A percentile compares a stretch with the other conserved stretches of the same genome.
phyloP scores from a whole-genome alignment of 2,329 filamentous ascomycete species.

The Penicillium freii region DNA sequence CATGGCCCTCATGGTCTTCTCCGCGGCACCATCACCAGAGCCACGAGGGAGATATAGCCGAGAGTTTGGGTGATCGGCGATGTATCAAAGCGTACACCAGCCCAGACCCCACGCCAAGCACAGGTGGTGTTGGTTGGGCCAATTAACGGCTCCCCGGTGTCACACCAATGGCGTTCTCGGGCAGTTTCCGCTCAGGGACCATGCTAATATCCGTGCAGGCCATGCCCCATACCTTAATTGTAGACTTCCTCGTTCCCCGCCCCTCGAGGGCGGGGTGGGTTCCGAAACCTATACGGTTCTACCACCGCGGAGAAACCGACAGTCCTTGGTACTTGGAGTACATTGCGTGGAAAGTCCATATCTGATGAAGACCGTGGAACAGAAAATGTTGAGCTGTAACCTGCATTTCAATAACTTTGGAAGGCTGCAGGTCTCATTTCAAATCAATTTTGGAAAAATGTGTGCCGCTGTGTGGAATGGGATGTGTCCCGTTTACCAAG shows the following conservation, averaged over 20 bases:
- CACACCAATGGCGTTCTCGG: too few relatives aligned
- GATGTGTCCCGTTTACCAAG: neutral
- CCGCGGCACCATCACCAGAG: neutral
- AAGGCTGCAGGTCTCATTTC: neutral
- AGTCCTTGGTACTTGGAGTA: neutral
- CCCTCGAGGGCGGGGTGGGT: too few relatives aligned
- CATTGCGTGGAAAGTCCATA: neutral
- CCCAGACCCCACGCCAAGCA: neutral
- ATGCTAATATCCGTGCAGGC: neutral
- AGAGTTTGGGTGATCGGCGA: neutral
- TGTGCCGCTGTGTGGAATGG: neutral
- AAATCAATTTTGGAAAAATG: neutral
- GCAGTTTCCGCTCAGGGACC: too few relatives aligned
- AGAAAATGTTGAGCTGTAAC: neutral
- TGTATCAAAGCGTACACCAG: neutral
- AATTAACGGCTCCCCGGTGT: neutral
- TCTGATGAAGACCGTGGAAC: neutral
- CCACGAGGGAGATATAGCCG: neutral
- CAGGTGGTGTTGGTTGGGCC: neutral
- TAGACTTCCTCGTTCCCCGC: neutral
- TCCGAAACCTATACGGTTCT: neutral
- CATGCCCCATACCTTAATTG: slow-evolving; percentile 1
- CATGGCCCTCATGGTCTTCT: neutral
- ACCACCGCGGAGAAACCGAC: neutral
- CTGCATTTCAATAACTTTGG: neutral